Base-by-base conservation (phyloP, 1,284 basidiomycete genomes). In the Exobasidium rhododendri region DNA sequence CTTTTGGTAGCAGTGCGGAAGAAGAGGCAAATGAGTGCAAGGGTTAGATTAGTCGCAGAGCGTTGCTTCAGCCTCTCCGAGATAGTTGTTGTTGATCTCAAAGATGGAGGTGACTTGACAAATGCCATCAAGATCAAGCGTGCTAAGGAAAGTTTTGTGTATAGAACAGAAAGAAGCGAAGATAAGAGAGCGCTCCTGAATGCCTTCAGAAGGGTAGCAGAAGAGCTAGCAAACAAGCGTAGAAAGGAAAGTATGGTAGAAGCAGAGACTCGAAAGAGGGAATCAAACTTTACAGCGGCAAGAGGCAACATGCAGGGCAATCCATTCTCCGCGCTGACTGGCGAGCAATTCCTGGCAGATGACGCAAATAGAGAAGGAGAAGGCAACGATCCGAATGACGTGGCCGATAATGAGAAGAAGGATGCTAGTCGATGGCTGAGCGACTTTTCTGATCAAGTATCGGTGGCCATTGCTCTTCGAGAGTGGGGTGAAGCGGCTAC, bases 101-200 rank as follows among this genome's bases (percentile, higher is more conserved):
- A 97, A 80, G 96, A 98, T 81, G 89, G 91, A 4, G 85, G 91
- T 2, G 94, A 87, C 57, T 87, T 97, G 82, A 91, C 88, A 17
- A 96, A 97, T 74, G 94, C 96, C 0, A 89, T 98, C 85, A 97
- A 97, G 83, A 88, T 98, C 71, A 86, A 90, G 69, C 86, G 94
- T 58, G 89, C 89, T 6, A 94, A 94, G 80, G 94, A 97, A 81
- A 91, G 89, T 1, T 89, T 91, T 77, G 92, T 98, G 7, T 97
- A 92, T 80, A 86, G 92, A 35, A 91, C 91, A 0, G 89, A 94
- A 64, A 85, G 85, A 4, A 74, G 86, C 0, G 83, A 87, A 32
- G 92, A 97, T 72, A 98, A 98, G 84, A 92, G 90, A 78, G 84
- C 85, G 4, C 83, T 98, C 0, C 83, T 98, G 17, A 81, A 86